A percentile compares a stretch with the other conserved stretches of the same genome.
Evolutionary conservation across 257 asterid species (phyloP).

Genomic region (Ophiorrhiza pumila): DNA sequence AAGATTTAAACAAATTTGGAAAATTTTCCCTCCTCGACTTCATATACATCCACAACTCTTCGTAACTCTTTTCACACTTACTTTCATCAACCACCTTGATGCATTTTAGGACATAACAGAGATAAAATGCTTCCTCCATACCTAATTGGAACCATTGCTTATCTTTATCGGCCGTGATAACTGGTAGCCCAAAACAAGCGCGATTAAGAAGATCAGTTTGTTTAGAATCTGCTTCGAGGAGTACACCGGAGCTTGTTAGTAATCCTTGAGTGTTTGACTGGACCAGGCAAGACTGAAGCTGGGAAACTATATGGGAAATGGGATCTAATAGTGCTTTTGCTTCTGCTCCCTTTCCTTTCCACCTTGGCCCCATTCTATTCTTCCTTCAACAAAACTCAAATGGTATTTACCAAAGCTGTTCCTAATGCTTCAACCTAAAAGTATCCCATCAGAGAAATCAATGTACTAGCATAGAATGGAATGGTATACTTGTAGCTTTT

Average conservation of each 20-base stretch:
- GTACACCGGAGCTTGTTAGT: slow-evolving; percentile 45
- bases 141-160: slow-evolving; percentile 66
- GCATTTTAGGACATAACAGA: slow-evolving; percentile 49
- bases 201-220: slow-evolving; percentile 52
- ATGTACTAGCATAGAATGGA: too few species aligned
- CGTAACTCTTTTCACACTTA: slow-evolving; percentile 22
- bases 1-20: slow-evolving; percentile 42
- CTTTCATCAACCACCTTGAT: slow-evolving; percentile 42
- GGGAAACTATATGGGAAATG: slow-evolving; percentile 37
- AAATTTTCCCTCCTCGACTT: slow-evolving; percentile 34
- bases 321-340: slow-evolving; percentile 37
- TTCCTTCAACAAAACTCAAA: too few species aligned
- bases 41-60: slow-evolving; percentile 51
- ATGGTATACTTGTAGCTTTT: too few species aligned
- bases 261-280: slow-evolving; percentile 46
- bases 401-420: too few species aligned
- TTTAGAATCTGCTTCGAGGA: slow-evolving; percentile 48
- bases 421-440: too few species aligned
- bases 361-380: slow-evolving; percentile 37
- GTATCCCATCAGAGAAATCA: too few species aligned
- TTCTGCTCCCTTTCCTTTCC: slow-evolving; percentile 53
- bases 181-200: slow-evolving; percentile 62
- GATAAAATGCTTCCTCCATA: slow-evolving; percentile 68
- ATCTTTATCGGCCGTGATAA: slow-evolving; percentile 43
- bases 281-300: slow-evolving; percentile 47